Conservation (phyloP, 331 rosid species). For the Pyracantha coccinea region DNA sequence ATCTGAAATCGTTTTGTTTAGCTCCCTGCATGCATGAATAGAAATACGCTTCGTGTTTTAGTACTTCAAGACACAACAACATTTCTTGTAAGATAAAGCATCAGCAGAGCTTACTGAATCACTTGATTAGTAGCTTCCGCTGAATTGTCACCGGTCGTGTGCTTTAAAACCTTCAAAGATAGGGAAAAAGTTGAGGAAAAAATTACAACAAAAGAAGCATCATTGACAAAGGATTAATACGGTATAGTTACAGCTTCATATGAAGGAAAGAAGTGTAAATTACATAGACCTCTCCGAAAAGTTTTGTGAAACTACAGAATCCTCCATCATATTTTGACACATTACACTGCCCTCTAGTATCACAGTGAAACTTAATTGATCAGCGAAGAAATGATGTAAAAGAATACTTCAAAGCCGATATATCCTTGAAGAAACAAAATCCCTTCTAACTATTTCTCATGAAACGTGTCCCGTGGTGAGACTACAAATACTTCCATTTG, state of each 20-base stretch:
- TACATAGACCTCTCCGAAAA: not conserved
- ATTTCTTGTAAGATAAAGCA: constrained; percentile 9
- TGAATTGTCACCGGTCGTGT: constrained; percentile 33
- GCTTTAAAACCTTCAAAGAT: constrained; percentile 33
- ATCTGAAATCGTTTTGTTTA: constrained; percentile 39
- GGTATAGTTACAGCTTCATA: not conserved
- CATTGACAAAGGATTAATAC: not conserved
- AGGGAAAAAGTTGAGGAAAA: constrained; percentile 10
- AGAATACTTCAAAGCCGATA: too few relatives aligned
- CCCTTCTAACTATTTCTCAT: not conserved
- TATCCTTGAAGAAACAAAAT: not conserved
- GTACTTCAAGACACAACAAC: constrained; percentile 3
- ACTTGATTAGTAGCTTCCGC: constrained; percentile 28
- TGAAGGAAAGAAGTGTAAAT: not conserved
- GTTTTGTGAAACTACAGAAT: not conserved
- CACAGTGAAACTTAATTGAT: too few relatives aligned
- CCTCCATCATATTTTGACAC: not conserved
- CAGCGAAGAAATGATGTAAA: too few relatives aligned
- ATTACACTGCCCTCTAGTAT: not conserved
- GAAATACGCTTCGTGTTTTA: constrained; percentile 15
- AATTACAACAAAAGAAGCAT: not conserved
- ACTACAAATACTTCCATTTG: not conserved
- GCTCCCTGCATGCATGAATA: constrained; percentile 39
- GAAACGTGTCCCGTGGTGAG: not conserved
- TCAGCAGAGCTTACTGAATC: constrained; percentile 37